Evolutionary conservation across 495 filamentous ascomycete species (phyloP), one percentile per base, ranked within the genome.

Genomic region (Penicillium lividum): DNA sequence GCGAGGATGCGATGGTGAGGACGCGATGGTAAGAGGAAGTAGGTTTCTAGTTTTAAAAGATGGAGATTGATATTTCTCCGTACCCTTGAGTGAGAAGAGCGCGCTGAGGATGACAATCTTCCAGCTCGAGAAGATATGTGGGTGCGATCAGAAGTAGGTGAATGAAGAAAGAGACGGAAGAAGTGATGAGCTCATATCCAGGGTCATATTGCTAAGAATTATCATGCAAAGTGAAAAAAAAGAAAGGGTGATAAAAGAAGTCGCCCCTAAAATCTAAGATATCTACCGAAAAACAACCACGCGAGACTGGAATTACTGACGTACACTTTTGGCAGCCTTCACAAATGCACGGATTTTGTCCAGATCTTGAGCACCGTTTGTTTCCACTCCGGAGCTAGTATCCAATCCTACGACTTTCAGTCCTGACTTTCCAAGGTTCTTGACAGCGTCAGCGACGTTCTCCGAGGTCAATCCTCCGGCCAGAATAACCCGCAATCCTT

Each of bases 321-420:
- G 62, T 60, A 67, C 56, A 43, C 71, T 70, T 74, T 92, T 96
- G 1, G 85, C 90, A 43, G 83, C 85, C 64, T 79, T 77, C 7
- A 98, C 82, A 73, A 99, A 99, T 10, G 77, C 84, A 59, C 78
- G 76, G 56, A 99, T 97, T 77, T 90, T 95, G 54, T 86, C 84
- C 51, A 92, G 47, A 72, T 88, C 89, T 68, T 99, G 95, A 65
- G 77, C 71, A 8, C 93, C 94, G 61, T 89, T 82, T 27, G 83
- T 84, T 77, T 98, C 94, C 11, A 99, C 91, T 0, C 94, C 94
- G 65, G 90, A 95, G 67, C 92, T 96, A 5, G 96, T 90, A 77
- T 99, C 94, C 38, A 99, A 87, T 3, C 86, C 93, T 38, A 90
- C 75, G 4, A 98, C 84, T 65, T 86, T 80, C 5, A 75, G 72